These are phyloP conservation scores for Microthlaspi erraticum DNA, from an alignment of 345 rosid species.

Conservation along the genomic window DNA sequence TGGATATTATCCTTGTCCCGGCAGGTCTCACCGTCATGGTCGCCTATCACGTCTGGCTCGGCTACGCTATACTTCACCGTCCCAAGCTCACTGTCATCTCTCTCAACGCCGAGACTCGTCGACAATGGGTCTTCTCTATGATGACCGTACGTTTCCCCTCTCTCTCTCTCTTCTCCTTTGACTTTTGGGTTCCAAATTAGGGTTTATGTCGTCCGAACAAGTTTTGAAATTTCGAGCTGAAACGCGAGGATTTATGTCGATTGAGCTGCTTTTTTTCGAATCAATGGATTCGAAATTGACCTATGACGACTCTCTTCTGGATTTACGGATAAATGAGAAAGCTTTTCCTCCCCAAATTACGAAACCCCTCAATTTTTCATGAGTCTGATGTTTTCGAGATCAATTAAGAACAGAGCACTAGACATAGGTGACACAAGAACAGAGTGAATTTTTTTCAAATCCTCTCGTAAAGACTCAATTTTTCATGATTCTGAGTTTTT, in stretches of 20 bases:
- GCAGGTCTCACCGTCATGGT: conserved; percentile 48
- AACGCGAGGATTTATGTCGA: background rate
- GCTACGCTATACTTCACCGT: conserved; percentile 41
- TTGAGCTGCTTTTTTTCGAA: background rate
- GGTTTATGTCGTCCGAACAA: background rate
- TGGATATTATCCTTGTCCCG: conserved; percentile 55
- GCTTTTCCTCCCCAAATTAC: background rate
- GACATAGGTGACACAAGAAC: background rate
- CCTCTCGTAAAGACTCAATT: too few relatives aligned
- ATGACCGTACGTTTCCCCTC: conserved; percentile 60
- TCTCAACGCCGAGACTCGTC: conserved; percentile 82
- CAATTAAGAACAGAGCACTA: background rate
- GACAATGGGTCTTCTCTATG: conserved; percentile 77
- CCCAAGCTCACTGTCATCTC: conserved; percentile 59
- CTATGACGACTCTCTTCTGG: background rate
- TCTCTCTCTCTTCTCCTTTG: conserved; percentile 6
- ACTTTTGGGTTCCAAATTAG: background rate
- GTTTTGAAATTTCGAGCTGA: background rate
- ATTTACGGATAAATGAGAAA: background rate
- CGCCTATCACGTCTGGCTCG: conserved; percentile 58
- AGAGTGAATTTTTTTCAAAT: background rate
- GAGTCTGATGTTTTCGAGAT: conserved; percentile 5
- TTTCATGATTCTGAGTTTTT: conserved; percentile 2
- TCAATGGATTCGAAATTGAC: background rate
- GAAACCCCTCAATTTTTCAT: background rate